phyloP scores from a whole-genome alignment of 2,329 filamentous ascomycete species.

The Calonectria leucothoes region DNA sequence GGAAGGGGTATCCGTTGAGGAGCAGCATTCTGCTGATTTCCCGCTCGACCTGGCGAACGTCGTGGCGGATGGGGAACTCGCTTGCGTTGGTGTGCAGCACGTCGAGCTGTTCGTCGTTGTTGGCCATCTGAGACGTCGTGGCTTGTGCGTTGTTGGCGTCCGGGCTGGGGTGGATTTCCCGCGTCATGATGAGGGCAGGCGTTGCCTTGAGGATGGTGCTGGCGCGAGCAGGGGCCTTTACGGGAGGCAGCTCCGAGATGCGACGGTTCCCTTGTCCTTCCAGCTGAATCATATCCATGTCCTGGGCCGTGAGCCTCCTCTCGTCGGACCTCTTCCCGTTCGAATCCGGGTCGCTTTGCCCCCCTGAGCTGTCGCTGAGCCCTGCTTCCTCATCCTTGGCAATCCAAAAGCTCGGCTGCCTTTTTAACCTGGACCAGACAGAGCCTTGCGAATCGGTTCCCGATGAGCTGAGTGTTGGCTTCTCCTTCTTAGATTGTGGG shows the following conservation, averaged over 20 bases:
- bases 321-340: not conserved
- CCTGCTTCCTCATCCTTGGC: not conserved
- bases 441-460: not conserved
- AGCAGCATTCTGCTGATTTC: conserved; percentile 41
- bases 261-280: not conserved
- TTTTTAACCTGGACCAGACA: not conserved
- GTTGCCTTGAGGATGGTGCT: not conserved
- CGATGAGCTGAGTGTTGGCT: not conserved
- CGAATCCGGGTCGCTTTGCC: not conserved
- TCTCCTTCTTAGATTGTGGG: not conserved
- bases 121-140: not conserved
- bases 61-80: conserved; percentile 37
- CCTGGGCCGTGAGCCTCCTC: not conserved
- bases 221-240: not conserved
- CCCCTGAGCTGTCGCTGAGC: not conserved
- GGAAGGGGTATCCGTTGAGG: conserved; percentile 37
- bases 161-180: not conserved
- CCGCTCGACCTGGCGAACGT: conserved; percentile 26
- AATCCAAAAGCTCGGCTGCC: not conserved
- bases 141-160: conserved; percentile 13
- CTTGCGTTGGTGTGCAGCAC: conserved; percentile 34
- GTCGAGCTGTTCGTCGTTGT: not conserved
- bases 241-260: not conserved
- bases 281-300: not conserved
- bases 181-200: not conserved